Evolutionary conservation across 2,329 filamentous ascomycete species (phyloP).

Genomic region (Botryotinia narcissicola): DNA sequence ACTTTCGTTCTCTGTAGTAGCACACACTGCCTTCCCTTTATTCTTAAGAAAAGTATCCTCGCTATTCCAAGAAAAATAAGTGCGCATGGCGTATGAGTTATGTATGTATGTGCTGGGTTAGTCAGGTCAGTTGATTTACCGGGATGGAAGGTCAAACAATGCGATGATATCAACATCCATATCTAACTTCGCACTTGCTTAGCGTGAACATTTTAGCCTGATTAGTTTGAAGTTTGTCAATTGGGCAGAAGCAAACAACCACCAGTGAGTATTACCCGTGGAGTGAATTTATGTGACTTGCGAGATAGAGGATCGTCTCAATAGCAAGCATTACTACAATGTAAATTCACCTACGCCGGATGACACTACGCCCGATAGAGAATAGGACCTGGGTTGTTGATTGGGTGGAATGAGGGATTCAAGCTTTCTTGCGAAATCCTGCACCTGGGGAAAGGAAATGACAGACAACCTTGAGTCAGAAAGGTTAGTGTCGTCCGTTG

Average conservation of each 20-base stretch:
- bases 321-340: neutral
- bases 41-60: neutral
- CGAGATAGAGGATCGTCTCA: neutral
- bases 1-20: neutral
- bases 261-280: neutral
- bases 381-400: neutral
- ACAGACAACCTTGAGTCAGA: neutral
- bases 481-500: neutral
- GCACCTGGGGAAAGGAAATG: neutral
- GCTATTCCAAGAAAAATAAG: neutral
- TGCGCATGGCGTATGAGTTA: neutral
- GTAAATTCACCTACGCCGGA: neutral
- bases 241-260: neutral
- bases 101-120: neutral
- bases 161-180: constrained; percentile 8
- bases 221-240: neutral
- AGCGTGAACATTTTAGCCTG: constrained; percentile 3
- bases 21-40: neutral
- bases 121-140: constrained; percentile 1
- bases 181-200: constrained; percentile 10
- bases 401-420: neutral
- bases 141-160: neutral
- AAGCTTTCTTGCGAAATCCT: neutral
- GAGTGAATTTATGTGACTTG: neutral
- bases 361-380: neutral